These are phyloP conservation scores for Cyclostephanos tholiformis DNA, from an alignment of 108 stramenopile species.

Conservation along the genomic window DNA sequence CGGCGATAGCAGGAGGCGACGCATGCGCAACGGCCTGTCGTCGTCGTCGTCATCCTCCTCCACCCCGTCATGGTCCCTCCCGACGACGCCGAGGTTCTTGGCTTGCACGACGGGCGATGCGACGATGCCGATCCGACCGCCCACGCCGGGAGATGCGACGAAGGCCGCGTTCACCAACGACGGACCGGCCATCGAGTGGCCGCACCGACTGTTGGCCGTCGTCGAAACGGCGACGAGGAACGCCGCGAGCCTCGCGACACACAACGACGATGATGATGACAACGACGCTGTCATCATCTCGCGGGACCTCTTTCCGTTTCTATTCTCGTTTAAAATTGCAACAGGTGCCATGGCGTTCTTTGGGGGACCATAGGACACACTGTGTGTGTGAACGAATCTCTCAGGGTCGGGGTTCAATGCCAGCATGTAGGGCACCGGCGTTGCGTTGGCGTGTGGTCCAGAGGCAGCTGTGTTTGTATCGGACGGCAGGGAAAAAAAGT, in stretches of 20 bases:
- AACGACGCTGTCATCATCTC: constrained; percentile 17
- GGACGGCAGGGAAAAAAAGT: not conserved
- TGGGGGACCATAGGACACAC: no score
- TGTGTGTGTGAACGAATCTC: no score
- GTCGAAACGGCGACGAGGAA: constrained; percentile 4
- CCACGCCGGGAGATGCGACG: not conserved
- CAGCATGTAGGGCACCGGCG: no score
- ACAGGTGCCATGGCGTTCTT: not conserved
- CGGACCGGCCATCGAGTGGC: no score
- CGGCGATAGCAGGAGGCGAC: not conserved
- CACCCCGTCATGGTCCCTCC: no score
- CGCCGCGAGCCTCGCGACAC: constrained; percentile 11
- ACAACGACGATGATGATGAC: constrained; percentile 8
- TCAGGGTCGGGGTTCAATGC: no score
- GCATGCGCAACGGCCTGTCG: not conserved
- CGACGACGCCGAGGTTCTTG: not conserved
- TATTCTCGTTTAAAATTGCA: not conserved
- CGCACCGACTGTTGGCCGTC: not conserved
- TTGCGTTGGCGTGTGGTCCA: no score
- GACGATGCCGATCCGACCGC: not conserved
- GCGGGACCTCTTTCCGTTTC: constrained; percentile 20
- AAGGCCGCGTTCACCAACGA: not conserved
- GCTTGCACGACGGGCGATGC: not conserved
- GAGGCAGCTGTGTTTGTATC: no score
- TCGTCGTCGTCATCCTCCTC: not conserved